A percentile compares a stretch with the other conserved stretches of the same genome.
Conservation (phyloP, 2,329 filamentous ascomycete genomes). For the Paecilomyces formosus region DNA sequence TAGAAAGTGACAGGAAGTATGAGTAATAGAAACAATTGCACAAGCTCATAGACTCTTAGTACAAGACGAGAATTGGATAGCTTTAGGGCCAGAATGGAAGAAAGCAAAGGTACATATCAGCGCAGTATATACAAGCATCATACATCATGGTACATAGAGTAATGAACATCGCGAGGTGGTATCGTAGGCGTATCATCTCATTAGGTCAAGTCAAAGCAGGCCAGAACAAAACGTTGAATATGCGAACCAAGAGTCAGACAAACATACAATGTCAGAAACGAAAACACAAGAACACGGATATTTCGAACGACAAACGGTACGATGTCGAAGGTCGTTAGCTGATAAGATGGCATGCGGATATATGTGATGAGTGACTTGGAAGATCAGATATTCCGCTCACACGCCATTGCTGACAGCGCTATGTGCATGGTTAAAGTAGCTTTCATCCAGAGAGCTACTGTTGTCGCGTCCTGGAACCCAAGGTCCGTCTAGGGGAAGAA, state of each 20-base stretch:
- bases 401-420: background rate
- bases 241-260: background rate
- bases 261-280: background rate
- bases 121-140: background rate
- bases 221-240: background rate
- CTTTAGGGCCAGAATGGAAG: too few relatives aligned
- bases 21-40: background rate
- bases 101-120: background rate
- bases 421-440: background rate
- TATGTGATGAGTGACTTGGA: background rate
- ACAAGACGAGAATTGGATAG: background rate
- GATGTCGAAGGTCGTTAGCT: too few relatives aligned
- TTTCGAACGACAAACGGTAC: background rate
- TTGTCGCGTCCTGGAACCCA: conserved; percentile 33
- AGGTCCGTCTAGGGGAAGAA: conserved; percentile 35
- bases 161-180: background rate
- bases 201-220: background rate
- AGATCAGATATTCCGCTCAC: background rate
- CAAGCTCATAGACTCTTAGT: background rate
- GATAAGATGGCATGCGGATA: background rate
- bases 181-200: background rate
- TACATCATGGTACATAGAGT: background rate
- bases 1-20: background rate
- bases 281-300: background rate
- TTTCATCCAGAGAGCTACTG: background rate